Percentiles rank a stretch among this genome's conserved stretches.
phyloP scores from a whole-genome alignment of 495 filamentous ascomycete genomes.

The Bathelium albidoporum region DNA sequence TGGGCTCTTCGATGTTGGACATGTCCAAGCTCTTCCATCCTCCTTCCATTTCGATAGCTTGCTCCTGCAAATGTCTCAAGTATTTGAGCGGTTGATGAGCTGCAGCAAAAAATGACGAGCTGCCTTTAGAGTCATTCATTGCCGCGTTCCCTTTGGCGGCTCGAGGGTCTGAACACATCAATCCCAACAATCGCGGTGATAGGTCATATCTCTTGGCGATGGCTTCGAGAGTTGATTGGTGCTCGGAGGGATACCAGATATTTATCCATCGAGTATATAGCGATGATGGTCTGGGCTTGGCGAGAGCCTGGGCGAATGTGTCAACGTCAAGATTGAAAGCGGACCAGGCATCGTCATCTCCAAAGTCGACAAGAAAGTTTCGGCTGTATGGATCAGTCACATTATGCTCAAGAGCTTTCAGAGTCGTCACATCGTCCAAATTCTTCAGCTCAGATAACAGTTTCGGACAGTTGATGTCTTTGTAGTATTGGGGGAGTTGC shows the following conservation, averaged over 20 bases:
- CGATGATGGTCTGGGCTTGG: conserved; percentile 17
- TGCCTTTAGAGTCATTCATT: conserved; percentile 5
- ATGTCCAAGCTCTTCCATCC: background rate
- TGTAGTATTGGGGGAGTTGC: background rate
- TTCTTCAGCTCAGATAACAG: conserved; percentile 31
- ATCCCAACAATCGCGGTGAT: conserved; percentile 52
- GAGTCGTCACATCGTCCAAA: conserved; percentile 44
- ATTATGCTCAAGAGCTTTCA: conserved; percentile 30
- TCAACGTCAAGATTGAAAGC: conserved; percentile 45
- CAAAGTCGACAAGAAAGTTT: conserved; percentile 68
- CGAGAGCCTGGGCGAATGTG: conserved; percentile 34
- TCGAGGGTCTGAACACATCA: conserved; percentile 52
- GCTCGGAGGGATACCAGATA: conserved; percentile 59
- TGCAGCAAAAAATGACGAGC: conserved; percentile 6
- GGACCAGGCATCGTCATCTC: conserved; percentile 50
- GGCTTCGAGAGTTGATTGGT: conserved; percentile 43
- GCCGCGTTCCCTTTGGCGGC: conserved; percentile 16
- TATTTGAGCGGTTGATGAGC: background rate
- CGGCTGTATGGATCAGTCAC: conserved; percentile 34
- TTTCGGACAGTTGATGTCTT: background rate
- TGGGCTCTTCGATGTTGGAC: background rate
- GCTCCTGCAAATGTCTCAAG: conserved; percentile 12
- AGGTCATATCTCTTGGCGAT: conserved; percentile 54
- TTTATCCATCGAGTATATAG: conserved; percentile 57
- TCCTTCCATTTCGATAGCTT: conserved; percentile 21